Base-by-base conservation (phyloP, 495 filamentous ascomycete species). In the Penicillium salamii region DNA sequence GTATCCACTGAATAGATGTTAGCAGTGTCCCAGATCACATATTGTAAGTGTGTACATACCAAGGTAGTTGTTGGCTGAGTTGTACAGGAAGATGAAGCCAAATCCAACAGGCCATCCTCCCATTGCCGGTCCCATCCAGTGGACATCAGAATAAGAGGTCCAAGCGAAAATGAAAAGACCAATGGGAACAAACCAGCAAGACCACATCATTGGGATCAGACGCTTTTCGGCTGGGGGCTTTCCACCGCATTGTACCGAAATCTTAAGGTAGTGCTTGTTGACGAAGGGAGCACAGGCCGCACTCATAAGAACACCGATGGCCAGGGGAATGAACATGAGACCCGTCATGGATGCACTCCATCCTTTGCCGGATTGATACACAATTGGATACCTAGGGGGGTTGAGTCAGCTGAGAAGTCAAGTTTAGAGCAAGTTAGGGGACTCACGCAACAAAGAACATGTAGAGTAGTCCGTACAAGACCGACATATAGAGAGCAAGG, bases 41-140 rank as follows among this genome's bases (percentile, higher is more conserved):
- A 14, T 39, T 6, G 46, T 2, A 18, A 18, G 7, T 14, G 9
- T n/a, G 20, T 23, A 59, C 63, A 41, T 65, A 78, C 74, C 76
- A 21, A 81, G 70, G 62, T 91, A 91, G 71, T 92, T 91, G 69
- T 89, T 91, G 41, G 87, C 87, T 7, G 85, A 76, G 70, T 91
- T 91, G 69, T 91, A 92, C 18, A 92, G 69, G 70, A 91, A 90
- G 61, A 91, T 89, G 63, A 93, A 90, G 19, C 88, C 88, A 62
- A 91, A 91, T 6, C 88, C 89, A 44, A 91, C 80, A 7, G 87
- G 85, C 55, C 85, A 83, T 29, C 88, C 88, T 19, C 82, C 88
- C 11, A 93, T 72, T 2, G 76, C 73, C 2, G 88, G 86, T 0
- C 86, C 89, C 39, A 83, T 73, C 88, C 87, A 91, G 55, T 67